Conservation (phyloP, 1,139 yeast species). For the Yamadazyma trypodendri region DNA sequence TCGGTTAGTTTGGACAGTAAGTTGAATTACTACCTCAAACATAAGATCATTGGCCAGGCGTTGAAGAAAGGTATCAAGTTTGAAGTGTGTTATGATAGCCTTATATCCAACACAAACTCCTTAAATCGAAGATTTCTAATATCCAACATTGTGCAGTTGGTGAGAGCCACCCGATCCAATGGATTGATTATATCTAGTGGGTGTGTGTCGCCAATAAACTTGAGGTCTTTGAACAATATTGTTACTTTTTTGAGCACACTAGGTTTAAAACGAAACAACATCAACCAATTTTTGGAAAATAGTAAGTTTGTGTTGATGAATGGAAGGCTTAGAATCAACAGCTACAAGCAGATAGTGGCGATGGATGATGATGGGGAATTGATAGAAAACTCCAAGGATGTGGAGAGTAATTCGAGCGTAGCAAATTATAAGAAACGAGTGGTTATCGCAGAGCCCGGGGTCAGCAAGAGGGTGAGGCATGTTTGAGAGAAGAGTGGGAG, state of each 20-base stretch:
- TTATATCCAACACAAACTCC: constrained; percentile 33
- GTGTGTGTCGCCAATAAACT: constrained; percentile 54
- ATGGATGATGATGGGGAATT: constrained; percentile 35
- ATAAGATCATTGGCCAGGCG: constrained; percentile 82
- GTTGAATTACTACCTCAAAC: constrained; percentile 76
- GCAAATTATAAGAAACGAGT: constrained; percentile 11
- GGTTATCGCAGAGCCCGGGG: background rate
- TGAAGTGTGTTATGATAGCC: constrained; percentile 69
- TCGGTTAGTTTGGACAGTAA: constrained; percentile 67
- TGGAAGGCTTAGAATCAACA: constrained; percentile 68
- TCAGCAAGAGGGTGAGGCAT: constrained; percentile 1
- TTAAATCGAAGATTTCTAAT: constrained; percentile 58
- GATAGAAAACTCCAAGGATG: constrained; percentile 17
- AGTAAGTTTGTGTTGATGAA: constrained; percentile 65
- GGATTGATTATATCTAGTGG: constrained; percentile 84
- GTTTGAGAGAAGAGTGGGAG: background rate
- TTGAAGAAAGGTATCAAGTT: constrained; percentile 78
- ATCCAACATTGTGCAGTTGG: constrained; percentile 67
- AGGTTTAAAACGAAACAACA: constrained; percentile 66
- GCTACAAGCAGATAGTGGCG: constrained; percentile 66
- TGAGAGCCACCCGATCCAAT: constrained; percentile 79
- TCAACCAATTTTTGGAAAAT: constrained; percentile 59
- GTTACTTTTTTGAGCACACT: constrained; percentile 63
- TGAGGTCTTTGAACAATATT: constrained; percentile 69
- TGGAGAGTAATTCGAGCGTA: constrained; percentile 18